A percentile compares a stretch with the other conserved stretches of the same genome.
Conservation (phyloP, 2,329 filamentous ascomycete species). For the Rosellinia necatrix region DNA sequence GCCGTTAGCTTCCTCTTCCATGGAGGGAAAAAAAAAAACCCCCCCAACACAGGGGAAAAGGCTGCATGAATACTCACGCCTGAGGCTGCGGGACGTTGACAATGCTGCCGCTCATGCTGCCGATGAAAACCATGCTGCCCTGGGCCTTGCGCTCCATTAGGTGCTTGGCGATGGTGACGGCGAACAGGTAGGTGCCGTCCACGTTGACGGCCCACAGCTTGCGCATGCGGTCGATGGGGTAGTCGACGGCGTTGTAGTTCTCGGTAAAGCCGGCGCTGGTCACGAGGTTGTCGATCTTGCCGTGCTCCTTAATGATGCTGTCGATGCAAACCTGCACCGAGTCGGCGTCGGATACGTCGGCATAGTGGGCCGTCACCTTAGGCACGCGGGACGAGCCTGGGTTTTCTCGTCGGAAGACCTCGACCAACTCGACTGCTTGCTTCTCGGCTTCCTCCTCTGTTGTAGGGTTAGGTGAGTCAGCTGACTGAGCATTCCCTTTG, state of each 20-base stretch:
- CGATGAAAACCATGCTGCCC: constrained; percentile 92
- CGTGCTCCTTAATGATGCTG: constrained; percentile 72
- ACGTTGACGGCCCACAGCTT: constrained; percentile 96
- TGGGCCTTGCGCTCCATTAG: constrained; percentile 78
- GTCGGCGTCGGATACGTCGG: constrained; percentile 79
- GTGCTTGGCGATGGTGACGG: constrained; percentile 82
- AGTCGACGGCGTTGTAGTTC: constrained; percentile 90
- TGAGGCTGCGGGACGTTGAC: constrained; percentile 97
- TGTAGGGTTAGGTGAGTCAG: constrained; percentile 23
- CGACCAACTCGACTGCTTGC: constrained; percentile 74
- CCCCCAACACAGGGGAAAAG: not conserved
- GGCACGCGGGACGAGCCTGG: constrained; percentile 74
- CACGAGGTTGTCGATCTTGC: constrained; percentile 87
- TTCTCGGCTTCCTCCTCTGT: constrained; percentile 81
- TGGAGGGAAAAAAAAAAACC: too few relatives aligned
- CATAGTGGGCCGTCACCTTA: constrained; percentile 86
- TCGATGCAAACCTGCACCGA: constrained; percentile 76
- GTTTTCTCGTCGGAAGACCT: constrained; percentile 79
- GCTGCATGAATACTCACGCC: constrained; percentile 52
- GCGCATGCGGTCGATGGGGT: constrained; percentile 87
- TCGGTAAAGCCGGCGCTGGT: constrained; percentile 97
- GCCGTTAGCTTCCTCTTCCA: constrained; percentile 22
- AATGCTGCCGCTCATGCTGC: constrained; percentile 91
- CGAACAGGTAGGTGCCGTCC: constrained; percentile 88
- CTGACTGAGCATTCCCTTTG: constrained; percentile 1